Evolutionary conservation across 139 green algal genomes (phyloP).

Genomic region (Marvania coccoides): DNA sequence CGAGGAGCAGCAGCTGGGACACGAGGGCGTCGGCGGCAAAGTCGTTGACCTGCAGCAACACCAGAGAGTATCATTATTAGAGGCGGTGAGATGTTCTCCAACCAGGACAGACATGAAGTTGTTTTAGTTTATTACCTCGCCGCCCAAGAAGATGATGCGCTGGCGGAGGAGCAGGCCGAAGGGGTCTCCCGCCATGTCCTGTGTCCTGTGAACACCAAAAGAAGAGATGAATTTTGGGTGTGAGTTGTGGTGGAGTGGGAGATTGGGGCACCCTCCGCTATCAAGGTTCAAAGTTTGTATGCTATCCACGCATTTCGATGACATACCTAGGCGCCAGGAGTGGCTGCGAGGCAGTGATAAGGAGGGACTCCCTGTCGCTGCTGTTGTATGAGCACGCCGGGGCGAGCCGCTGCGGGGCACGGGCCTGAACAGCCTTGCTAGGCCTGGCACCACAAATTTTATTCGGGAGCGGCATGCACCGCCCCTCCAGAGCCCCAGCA

Average conservation of each 20-base stretch:
- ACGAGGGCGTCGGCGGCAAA: constrained; percentile 92
- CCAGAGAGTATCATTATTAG: too few species aligned
- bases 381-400: constrained; percentile 2
- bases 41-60: constrained; percentile 79
- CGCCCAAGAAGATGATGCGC: constrained; percentile 94
- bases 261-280: too few species aligned
- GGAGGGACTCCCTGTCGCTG: neutral
- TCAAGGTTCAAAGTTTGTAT: too few species aligned
- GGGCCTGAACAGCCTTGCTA: neutral
- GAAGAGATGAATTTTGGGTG: too few species aligned
- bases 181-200: constrained; percentile 82
- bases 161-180: constrained; percentile 90
- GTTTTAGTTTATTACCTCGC: too few species aligned
- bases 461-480: neutral
- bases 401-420: neutral
- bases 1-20: constrained; percentile 94
- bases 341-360: constrained; percentile 17
- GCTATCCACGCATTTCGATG: too few species aligned
- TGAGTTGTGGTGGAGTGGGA: too few species aligned
- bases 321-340: constrained; percentile 23
- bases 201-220: constrained; percentile 32
- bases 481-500: neutral
- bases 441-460: neutral
- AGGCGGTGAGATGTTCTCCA: too few species aligned
- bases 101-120: too few species aligned